These are phyloP conservation scores for Hyphodiscus hymeniophilus DNA, from an alignment of 495 filamentous ascomycete genomes.

Conservation along the genomic window DNA sequence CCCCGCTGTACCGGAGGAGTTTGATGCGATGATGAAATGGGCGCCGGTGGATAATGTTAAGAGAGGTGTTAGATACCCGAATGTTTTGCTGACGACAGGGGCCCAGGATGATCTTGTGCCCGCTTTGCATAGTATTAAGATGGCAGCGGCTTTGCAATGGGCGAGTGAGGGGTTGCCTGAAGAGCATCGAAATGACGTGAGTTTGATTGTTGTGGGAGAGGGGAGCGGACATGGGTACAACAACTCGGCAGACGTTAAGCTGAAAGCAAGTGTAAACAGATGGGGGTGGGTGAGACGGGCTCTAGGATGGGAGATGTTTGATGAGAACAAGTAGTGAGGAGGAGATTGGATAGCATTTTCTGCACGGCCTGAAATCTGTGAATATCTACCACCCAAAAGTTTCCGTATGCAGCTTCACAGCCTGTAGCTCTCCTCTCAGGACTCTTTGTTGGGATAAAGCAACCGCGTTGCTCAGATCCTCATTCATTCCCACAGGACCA, in stretches of 20 bases:
- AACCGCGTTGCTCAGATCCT: slow-evolving; percentile 57
- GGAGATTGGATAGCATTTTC: too few species aligned
- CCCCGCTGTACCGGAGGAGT: background rate
- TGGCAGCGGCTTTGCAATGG: background rate
- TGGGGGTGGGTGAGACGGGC: too few species aligned
- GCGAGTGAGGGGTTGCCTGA: too few species aligned
- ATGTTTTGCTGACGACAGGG: background rate
- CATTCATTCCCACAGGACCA: slow-evolving; percentile 59
- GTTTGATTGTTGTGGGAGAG: too few species aligned
- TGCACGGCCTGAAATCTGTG: too few species aligned
- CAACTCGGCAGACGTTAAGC: too few species aligned
- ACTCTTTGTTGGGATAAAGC: slow-evolving; percentile 58
- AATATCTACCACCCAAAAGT: slow-evolving; percentile 28
- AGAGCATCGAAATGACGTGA: too few species aligned
- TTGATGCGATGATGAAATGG: background rate
- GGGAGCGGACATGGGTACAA: too few species aligned
- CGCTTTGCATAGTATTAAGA: background rate
- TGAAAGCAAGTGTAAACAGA: too few species aligned
- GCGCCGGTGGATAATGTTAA: background rate
- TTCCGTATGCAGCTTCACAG: slow-evolving; percentile 69
- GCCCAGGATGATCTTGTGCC: background rate
- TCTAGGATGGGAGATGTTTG: too few species aligned
- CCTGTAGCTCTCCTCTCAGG: slow-evolving; percentile 46
- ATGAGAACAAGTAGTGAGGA: too few species aligned
- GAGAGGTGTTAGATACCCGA: background rate